Conservation (phyloP, 305 asterid genomes). For the Solanum hybrid region DNA sequence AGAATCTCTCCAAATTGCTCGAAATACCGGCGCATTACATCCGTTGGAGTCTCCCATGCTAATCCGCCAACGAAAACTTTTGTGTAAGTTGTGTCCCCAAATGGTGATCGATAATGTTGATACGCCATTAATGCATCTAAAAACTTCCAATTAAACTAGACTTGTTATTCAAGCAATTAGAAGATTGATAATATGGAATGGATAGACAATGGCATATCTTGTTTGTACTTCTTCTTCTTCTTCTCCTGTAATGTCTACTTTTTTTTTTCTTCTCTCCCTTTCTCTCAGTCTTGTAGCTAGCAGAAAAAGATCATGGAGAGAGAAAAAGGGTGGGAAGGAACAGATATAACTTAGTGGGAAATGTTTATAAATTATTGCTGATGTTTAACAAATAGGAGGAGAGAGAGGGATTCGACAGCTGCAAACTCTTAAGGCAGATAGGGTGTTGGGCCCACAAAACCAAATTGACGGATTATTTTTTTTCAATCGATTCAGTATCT, state of each 20-base stretch:
- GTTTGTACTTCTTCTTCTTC: not conserved
- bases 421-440: slow-evolving; percentile 30
- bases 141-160: not conserved
- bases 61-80: slow-evolving; percentile 95
- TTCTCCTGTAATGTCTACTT: not conserved
- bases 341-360: not conserved
- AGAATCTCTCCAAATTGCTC: slow-evolving; percentile 88
- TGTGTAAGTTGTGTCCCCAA: slow-evolving; percentile 86
- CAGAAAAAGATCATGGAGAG: slow-evolving; percentile 4
- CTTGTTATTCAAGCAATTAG: not conserved
- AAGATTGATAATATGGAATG: not conserved
- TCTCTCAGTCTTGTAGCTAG: not conserved
- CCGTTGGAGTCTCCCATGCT: slow-evolving; percentile 96
- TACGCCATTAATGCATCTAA: slow-evolving; percentile 43
- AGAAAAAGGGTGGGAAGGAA: not conserved
- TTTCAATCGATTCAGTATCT: too few species aligned
- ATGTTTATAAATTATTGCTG: not conserved
- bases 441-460: not conserved
- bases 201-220: not conserved
- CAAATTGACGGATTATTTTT: not conserved
- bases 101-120: slow-evolving; percentile 93
- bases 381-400: not conserved
- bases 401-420: slow-evolving; percentile 44
- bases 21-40: slow-evolving; percentile 66
- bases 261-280: not conserved